Conservation (phyloP, 169 alveolate species). For the Hepatocystis sp. region DNA sequence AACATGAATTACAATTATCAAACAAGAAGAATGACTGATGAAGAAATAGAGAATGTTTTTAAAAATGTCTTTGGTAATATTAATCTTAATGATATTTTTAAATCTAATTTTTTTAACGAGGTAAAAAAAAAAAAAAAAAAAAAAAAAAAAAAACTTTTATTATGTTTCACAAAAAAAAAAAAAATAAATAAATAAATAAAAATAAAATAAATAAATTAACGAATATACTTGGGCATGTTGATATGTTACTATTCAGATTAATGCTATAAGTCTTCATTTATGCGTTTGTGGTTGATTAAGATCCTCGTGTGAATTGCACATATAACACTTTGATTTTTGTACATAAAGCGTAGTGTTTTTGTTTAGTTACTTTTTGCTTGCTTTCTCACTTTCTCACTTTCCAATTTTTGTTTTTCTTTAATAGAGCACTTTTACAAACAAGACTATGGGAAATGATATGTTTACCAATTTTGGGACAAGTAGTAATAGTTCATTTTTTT, state of each 20-base stretch:
- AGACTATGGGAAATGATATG: slow-evolving; percentile 22
- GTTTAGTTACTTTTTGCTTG: no score
- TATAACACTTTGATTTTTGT: no score
- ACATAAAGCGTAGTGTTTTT: no score
- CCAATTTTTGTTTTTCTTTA: slow-evolving; percentile 4
- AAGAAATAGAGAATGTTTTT: slow-evolving; percentile 69
- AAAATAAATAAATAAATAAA: no score
- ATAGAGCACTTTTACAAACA: slow-evolving; percentile 10
- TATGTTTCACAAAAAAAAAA: background rate
- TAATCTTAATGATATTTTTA: slow-evolving; percentile 49
- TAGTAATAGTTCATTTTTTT: background rate
- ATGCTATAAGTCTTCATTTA: no score
- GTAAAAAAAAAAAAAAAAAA: slow-evolving; percentile 4
- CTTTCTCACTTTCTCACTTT: background rate
- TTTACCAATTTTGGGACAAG: slow-evolving; percentile 16
- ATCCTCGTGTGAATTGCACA: no score
- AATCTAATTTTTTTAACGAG: slow-evolving; percentile 46
- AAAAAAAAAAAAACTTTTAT: background rate
- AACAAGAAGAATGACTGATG: slow-evolving; percentile 63
- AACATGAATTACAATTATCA: slow-evolving; percentile 23
- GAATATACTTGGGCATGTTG: no score
- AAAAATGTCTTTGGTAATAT: slow-evolving; percentile 68
- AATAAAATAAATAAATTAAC: no score
- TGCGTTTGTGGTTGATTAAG: no score
- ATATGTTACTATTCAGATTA: no score